These are phyloP conservation scores for Flueggea neowawraea DNA, from an alignment of 441 rosid genomes.

Conservation along the genomic window DNA sequence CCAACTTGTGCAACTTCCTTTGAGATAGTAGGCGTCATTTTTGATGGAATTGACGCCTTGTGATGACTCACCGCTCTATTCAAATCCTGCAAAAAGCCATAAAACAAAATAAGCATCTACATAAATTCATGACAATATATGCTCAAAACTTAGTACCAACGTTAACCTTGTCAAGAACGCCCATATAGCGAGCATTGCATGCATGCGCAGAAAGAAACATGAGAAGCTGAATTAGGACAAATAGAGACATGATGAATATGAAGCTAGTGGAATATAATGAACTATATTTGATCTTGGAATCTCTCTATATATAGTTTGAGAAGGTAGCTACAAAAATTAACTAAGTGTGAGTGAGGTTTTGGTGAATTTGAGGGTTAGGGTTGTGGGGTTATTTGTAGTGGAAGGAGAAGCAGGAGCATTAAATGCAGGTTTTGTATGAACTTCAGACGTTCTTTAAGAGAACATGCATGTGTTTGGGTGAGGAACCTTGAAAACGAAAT, in stretches of 20 bases:
- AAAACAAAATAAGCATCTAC: neutral
- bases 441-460: conserved; percentile 36
- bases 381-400: conserved; percentile 27
- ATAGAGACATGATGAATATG: too few species aligned
- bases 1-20: conserved; percentile 9
- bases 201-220: conserved; percentile 36
- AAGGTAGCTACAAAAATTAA: neutral
- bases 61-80: conserved; percentile 5
- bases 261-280: neutral
- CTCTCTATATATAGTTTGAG: neutral
- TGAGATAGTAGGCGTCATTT: conserved; percentile 4
- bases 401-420: conserved; percentile 39
- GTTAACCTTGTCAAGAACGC: conserved; percentile 4
- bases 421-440: conserved; percentile 46
- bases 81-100: conserved; percentile 19
- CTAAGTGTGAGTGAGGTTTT: neutral
- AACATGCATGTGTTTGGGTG: conserved; percentile 51
- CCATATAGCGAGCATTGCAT: conserved; percentile 44
- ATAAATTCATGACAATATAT: too few species aligned
- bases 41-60: conserved; percentile 9
- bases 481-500: conserved; percentile 32
- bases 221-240: conserved; percentile 19
- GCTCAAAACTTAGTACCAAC: too few species aligned
- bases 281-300: neutral
- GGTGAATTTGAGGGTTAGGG: conserved; percentile 15